Percentiles rank a stretch among this genome's conserved stretches.
These are phyloP conservation scores for Rhodomyrtus tomentosa DNA, from an alignment of 345 rosid species.

Conservation along the genomic window DNA sequence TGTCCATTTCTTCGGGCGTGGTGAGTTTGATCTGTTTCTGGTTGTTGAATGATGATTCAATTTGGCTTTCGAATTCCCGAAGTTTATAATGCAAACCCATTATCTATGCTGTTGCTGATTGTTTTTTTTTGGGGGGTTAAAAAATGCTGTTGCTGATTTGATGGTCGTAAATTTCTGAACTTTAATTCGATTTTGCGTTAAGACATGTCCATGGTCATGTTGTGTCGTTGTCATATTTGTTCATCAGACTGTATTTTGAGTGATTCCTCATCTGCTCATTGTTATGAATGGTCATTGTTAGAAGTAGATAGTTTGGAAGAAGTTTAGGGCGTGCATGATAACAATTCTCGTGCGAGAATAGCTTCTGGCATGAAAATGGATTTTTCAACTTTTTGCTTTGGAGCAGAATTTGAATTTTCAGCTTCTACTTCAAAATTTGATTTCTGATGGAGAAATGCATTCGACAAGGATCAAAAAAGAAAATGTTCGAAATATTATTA, in stretches of 20 bases:
- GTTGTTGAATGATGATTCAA: background rate
- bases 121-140: no score
- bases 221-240: background rate
- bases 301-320: background rate
- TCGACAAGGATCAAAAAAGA: no score
- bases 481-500: no score
- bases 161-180: background rate
- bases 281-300: background rate
- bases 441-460: no score
- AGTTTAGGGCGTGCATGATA: no score
- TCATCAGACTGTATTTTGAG: background rate
- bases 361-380: no score
- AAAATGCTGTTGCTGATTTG: background rate
- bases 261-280: background rate
- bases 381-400: no score
- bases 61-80: background rate
- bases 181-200: background rate
- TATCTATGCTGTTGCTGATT: background rate
- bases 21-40: background rate
- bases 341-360: no score
- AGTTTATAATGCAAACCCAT: background rate
- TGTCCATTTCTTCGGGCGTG: constrained; percentile 2
- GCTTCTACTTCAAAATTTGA: no score
- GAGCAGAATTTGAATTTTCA: no score
- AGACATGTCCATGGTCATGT: background rate